Evolutionary conservation across 257 asterid species (phyloP), one percentile per base, ranked within the genome.

Genomic region (Salvia miltiorrhiza): DNA sequence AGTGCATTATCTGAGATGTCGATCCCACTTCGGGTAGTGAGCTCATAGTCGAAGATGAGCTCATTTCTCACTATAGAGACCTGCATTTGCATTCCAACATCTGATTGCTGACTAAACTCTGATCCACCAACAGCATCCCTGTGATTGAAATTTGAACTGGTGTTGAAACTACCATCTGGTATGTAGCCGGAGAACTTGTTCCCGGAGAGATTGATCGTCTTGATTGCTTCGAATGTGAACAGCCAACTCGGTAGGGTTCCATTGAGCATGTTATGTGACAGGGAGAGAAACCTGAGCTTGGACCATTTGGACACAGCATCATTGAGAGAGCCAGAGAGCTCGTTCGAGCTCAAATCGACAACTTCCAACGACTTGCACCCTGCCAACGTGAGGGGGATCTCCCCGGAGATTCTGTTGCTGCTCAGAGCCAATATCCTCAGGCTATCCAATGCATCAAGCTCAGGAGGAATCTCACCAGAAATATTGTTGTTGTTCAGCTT

Each of bases 361-460:
- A 91, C 90, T 72, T 93, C 99, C 78, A 93, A 70, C 1, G 96
- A 93, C 85, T 83, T 93, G 80, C 97, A 93, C 52, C 96, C 97
- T 2, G 99, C 99, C 73, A 93, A 77, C 5, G 99, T 90, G 63
- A 93, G 86, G 7, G 99, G 99, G 48, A 94, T 91, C 83, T 94
- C 97, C 44, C 99, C 96, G 5, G 95, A 87, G 26, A 94, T 89
- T 55, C 54, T 82, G 65, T 90, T 90, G 81, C 82, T 83, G 65
- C 96, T 81, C 10, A 93, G 77, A 50, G 81, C 85, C 81, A 93
- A 76, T 65, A 90, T 78, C 76, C 80, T 88, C 75, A 93, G 69
- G 77, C 97, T 88, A 70, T 93, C 97, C 80, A 93, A 71, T 1
- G 99, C 99, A 20, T 93, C 97, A 6, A 93, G 93, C 88, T 90